Evolutionary conservation across 306 rosid species (phyloP), one percentile per base, ranked within the genome.

Genomic region (Erythrophleum fordii): DNA sequence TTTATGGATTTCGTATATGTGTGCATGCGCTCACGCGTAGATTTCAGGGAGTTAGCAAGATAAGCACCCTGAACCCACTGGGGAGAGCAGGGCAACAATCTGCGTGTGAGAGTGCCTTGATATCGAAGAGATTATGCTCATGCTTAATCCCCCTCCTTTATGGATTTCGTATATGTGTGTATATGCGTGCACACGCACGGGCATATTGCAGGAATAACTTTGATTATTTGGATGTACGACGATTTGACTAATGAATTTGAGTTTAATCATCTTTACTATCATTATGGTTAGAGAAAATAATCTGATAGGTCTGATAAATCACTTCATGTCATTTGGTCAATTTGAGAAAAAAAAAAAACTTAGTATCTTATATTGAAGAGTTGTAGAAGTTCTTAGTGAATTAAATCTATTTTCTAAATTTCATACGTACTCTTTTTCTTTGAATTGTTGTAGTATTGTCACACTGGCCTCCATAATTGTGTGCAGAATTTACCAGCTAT

Each of bases 401-500:
- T 31, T 64, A 28, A 23, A 34, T 39, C 37, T 80, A 31, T 42
- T 83, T 77, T 56, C 18, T 5, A 20, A 39, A 20, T 64, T 66
- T 11, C 16, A 42, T 8, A 34, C 66, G 28, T 41, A 7, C 11
- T 13, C 73, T 14, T 55, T 79, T 52, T 51, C 77, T 75, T 67
- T 76, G 73, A 75, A 66, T 28, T 75, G 59, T 23, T 69, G 69
- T 20, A 13, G 55, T 76, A 16, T 59, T 6, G 13, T 76, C 34
- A 80, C 69, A 62, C 18, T 72, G 79, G 67, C 64, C 37, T 72
- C 71, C 60, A 61, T 17, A 42, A 37, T 49, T 22, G 10, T 59
- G 72, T 56, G 72, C 96, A 93, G 99, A 90, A 61, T 77, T 31
- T 69, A 83, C 58, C 5, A 69, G 90, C 85, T 90, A 71, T 81